Conservation (phyloP, 1,284 basidiomycete genomes). For the Cryptococcus sp. region DNA sequence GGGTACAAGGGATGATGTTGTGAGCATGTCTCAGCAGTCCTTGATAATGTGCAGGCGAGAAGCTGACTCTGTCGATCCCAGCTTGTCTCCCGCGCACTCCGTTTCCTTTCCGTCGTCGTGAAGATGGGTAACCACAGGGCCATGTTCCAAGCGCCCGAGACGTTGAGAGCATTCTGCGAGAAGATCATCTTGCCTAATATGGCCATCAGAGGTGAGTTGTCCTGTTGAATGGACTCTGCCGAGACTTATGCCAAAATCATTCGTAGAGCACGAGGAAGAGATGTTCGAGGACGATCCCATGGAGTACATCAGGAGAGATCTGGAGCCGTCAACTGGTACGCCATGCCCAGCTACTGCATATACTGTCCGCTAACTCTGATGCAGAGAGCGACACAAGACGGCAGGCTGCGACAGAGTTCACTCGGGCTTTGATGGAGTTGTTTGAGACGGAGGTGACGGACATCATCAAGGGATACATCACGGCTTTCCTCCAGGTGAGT, state of each 20-base stretch:
- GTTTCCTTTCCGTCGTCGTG: slow-evolving; percentile 90
- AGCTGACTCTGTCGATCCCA: slow-evolving; percentile 44
- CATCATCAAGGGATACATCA: slow-evolving; percentile 82
- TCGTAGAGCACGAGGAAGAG: slow-evolving; percentile 78
- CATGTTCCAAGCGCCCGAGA: slow-evolving; percentile 65
- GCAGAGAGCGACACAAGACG: slow-evolving; percentile 72
- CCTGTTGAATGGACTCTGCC: neutral
- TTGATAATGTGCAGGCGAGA: too few species aligned
- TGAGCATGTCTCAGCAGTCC: slow-evolving; percentile 51
- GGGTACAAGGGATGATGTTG: slow-evolving; percentile 73
- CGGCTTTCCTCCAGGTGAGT: slow-evolving; percentile 68
- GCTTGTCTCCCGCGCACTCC: slow-evolving; percentile 90
- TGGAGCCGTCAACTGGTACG: slow-evolving; percentile 58
- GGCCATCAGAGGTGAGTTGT: slow-evolving; percentile 63
- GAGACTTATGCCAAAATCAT: neutral
- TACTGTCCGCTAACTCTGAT: neutral
- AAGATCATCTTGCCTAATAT: slow-evolving; percentile 95
- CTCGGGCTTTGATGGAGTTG: slow-evolving; percentile 79
- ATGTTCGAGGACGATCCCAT: slow-evolving; percentile 97
- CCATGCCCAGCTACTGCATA: neutral
- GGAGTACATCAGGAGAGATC: slow-evolving; percentile 89
- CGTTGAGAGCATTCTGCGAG: slow-evolving; percentile 79
- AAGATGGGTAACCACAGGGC: slow-evolving; percentile 75
- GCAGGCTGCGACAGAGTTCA: slow-evolving; percentile 89
- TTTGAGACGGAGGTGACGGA: slow-evolving; percentile 81